Base-by-base conservation (phyloP, 768 basidiomycete genomes). In the Gloeostereum incarnatum region DNA sequence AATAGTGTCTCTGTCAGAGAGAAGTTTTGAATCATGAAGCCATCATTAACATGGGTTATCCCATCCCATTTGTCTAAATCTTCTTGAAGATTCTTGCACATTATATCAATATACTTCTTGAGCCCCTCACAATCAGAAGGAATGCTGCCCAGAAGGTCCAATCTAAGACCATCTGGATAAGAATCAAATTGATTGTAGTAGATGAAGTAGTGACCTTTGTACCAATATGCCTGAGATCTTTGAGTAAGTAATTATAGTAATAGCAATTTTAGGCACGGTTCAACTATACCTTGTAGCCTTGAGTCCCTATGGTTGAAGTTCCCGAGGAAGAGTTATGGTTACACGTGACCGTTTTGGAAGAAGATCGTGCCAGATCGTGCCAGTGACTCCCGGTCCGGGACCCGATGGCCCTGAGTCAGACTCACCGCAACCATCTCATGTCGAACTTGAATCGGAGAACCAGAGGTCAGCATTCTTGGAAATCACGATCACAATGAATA, bases 381-480 rank as follows among this genome's bases (percentile, higher is more conserved):
- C n/a, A n/a, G n/a, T n/a, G n/a, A n/a, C n/a, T n/a, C n/a, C n/a
- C n/a, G n/a, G n/a, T n/a, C n/a, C n/a, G n/a, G n/a, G n/a, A n/a
- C n/a, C n/a, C n/a, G n/a, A n/a, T n/a, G n/a, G n/a, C n/a, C n/a
- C n/a, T n/a, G n/a, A n/a, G n/a, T n/a, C n/a, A n/a, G n/a, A n/a
- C n/a, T n/a, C n/a, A n/a, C n/a, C n/a, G n/a, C n/a, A n/a, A n/a
- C n/a, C 10, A 3, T 35, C 23, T 27, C 33, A 23, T 26, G 20
- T 39, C 39, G 17, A 42, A 71, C 71, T 68, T 68, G 61, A 29
- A 59, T 69, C 30, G 45, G 60, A 26, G 71, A 71, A 42, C 62
- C 63, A 43, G 76, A 75, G 45, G 55, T 61, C 41, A 64, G 70
- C 16, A 60, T 79, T 17, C 68, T 84, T 5, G 81, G 82, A 35